Percentiles rank a stretch among this genome's conserved stretches.
phyloP scores from a whole-genome alignment of 495 filamentous ascomycete species.

The Beverwykella pulmonaria region DNA sequence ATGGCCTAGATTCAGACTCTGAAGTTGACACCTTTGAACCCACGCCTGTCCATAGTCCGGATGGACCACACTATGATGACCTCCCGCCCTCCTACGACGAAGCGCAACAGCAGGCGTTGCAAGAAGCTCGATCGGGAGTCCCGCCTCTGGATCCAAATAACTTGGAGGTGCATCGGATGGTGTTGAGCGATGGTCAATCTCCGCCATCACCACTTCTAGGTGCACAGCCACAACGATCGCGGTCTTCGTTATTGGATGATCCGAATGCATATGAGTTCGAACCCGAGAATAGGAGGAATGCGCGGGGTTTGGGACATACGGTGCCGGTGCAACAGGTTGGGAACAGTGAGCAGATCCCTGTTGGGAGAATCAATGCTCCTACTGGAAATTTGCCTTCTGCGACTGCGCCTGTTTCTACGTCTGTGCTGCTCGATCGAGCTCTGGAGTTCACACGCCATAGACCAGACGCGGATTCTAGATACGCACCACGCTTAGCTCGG shows the following conservation, averaged over 20 bases:
- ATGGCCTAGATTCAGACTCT: slow-evolving; percentile 25
- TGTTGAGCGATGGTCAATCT: slow-evolving; percentile 11
- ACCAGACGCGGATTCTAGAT: slow-evolving; percentile 34
- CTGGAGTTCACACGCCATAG: slow-evolving; percentile 33
- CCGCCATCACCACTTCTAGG: not conserved
- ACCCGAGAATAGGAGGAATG: slow-evolving; percentile 23
- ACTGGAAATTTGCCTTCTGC: not conserved
- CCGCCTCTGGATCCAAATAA: slow-evolving; percentile 16
- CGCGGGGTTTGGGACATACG: slow-evolving; percentile 13
- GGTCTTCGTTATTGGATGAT: not conserved
- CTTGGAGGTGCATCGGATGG: slow-evolving; percentile 29
- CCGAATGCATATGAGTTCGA: slow-evolving; percentile 17
- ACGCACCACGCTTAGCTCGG: slow-evolving; percentile 26
- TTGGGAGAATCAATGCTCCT: slow-evolving; percentile 4
- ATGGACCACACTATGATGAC: slow-evolving; percentile 34
- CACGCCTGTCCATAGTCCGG: slow-evolving; percentile 29
- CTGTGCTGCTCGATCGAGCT: slow-evolving; percentile 17
- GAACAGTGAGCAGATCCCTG: slow-evolving; percentile 17
- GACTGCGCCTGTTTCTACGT: slow-evolving; percentile 9
- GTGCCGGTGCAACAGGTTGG: slow-evolving; percentile 24
- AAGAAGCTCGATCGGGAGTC: slow-evolving; percentile 17
- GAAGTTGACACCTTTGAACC: slow-evolving; percentile 30
- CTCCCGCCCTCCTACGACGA: slow-evolving; percentile 37
- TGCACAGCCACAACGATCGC: not conserved
- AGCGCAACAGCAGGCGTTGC: slow-evolving; percentile 31